A percentile compares a stretch with the other conserved stretches of the same genome.
Conservation (phyloP, 2,329 filamentous ascomycete species). For the Fusarium liriodendri region DNA sequence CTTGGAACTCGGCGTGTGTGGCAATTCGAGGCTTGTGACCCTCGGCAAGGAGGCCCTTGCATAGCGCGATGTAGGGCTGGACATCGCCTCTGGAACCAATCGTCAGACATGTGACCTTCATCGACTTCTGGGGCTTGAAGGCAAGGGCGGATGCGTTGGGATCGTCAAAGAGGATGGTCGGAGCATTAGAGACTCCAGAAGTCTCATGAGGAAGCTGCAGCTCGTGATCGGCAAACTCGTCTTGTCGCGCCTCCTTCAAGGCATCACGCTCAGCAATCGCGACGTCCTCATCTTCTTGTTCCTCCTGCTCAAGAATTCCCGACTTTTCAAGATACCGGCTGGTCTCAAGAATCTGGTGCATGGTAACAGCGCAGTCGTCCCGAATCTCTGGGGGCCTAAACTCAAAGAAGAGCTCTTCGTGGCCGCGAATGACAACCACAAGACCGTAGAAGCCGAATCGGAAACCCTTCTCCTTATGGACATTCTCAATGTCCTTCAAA, state of each 20-base stretch:
- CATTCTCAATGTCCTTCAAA: slow-evolving; percentile 90
- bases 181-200: slow-evolving; percentile 65
- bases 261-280: slow-evolving; percentile 86
- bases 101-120: slow-evolving; percentile 91
- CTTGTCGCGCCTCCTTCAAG: slow-evolving; percentile 77
- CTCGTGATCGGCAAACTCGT: slow-evolving; percentile 63
- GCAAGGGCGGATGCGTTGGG: slow-evolving; percentile 87
- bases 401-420: slow-evolving; percentile 97
- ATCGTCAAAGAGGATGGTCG: slow-evolving; percentile 90
- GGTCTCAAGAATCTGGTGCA: slow-evolving; percentile 81
- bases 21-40: slow-evolving; percentile 90
- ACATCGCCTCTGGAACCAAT: slow-evolving; percentile 97
- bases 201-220: slow-evolving; percentile 60
- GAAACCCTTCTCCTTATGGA: slow-evolving; percentile 95
- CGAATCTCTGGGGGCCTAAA: slow-evolving; percentile 81
- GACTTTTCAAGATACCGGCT: slow-evolving; percentile 78
- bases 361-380: slow-evolving; percentile 88
- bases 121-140: slow-evolving; percentile 84
- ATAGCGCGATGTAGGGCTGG: slow-evolving; percentile 96
- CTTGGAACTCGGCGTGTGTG: slow-evolving; percentile 89
- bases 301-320: slow-evolving; percentile 72
- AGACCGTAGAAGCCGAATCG: slow-evolving; percentile 91
- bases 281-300: slow-evolving; percentile 76
- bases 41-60: slow-evolving; percentile 88
- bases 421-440: slow-evolving; percentile 90